Evolutionary conservation across 2,329 filamentous ascomycete genomes (phyloP).

Genomic region (Sarocladium kiliense): DNA sequence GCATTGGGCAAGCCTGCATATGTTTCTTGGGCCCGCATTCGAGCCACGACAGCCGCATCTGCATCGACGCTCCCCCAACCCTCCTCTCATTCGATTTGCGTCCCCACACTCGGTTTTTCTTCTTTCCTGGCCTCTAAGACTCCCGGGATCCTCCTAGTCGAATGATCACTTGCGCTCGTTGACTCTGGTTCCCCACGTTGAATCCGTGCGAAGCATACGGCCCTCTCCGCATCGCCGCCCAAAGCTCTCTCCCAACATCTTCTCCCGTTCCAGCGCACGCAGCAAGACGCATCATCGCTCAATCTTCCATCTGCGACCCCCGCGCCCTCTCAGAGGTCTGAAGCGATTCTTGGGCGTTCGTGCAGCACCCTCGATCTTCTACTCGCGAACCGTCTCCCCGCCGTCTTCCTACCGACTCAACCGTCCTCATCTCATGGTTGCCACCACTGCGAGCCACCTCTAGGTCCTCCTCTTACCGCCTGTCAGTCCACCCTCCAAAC

Average conservation of each 20-base stretch:
- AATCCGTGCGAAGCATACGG: background rate
- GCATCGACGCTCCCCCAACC: slow-evolving; percentile 8
- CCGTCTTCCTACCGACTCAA: background rate
- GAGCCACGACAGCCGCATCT: slow-evolving; percentile 33
- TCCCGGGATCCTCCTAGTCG: slow-evolving; percentile 1
- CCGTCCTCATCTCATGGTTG: slow-evolving; percentile 1
- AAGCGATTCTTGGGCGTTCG: background rate
- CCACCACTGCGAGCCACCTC: background rate
- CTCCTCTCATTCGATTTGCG: slow-evolving; percentile 26
- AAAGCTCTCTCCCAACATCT: slow-evolving; percentile 7
- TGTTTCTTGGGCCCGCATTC: slow-evolving; percentile 30
- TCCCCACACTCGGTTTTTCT: slow-evolving; percentile 28
- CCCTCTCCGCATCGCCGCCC: slow-evolving; percentile 5
- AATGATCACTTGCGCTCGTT: background rate
- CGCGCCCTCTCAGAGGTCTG: slow-evolving; percentile 3
- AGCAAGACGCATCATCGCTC: background rate
- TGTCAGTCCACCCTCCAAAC: background rate
- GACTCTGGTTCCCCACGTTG: slow-evolving; percentile 1
- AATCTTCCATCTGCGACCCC: background rate
- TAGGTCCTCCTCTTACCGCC: background rate
- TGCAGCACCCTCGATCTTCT: slow-evolving; percentile 1
- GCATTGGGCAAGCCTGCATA: slow-evolving; percentile 31
- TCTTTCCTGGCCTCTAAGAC: slow-evolving; percentile 22
- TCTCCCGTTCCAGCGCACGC: background rate
- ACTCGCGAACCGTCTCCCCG: background rate